These are phyloP conservation scores for Candida chauliodis DNA, from an alignment of 805 yeast species.

Conservation along the genomic window DNA sequence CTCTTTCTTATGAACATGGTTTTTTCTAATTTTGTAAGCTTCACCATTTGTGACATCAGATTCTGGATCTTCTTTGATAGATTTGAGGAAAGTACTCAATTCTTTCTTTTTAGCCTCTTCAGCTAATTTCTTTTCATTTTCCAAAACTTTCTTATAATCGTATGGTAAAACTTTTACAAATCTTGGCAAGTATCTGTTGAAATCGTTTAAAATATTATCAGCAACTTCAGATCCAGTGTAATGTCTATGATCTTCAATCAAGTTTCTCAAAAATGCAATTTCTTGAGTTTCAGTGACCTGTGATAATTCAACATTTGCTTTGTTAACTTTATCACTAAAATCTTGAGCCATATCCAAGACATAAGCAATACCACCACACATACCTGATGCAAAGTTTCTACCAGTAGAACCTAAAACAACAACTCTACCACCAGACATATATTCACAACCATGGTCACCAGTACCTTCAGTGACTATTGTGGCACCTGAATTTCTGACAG, in stretches of 20 bases:
- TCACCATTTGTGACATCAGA: conserved; percentile 90
- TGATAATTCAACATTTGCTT: conserved; percentile 76
- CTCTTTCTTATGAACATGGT: conserved; percentile 51
- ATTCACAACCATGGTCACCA: conserved; percentile 99
- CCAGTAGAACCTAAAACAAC: conserved; percentile 90
- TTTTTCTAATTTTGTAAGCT: conserved; percentile 54
- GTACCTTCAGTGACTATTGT: conserved; percentile 94
- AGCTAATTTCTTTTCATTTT: conserved; percentile 62
- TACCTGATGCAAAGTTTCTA: conserved; percentile 94
- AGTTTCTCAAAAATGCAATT: conserved; percentile 88
- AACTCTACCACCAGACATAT: conserved; percentile 99
- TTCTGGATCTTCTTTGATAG: conserved; percentile 77
- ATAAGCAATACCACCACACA: conserved; percentile 99
- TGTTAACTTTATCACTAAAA: conserved; percentile 68
- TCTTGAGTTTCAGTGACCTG: conserved; percentile 81
- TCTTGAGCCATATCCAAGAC: conserved; percentile 95
- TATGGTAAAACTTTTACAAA: conserved; percentile 91
- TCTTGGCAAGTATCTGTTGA: conserved; percentile 81
- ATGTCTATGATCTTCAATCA: conserved; percentile 92
- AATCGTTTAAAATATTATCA: conserved; percentile 73
- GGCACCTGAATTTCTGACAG: conserved; percentile 98
- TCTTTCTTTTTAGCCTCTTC: conserved; percentile 66
- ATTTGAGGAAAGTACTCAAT: conserved; percentile 60
- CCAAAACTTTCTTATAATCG: conserved; percentile 88
- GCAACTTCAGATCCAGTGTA: conserved; percentile 93